Evolutionary conservation across 768 basidiomycete species (phyloP).

Genomic region (Naganishia kalamii): DNA sequence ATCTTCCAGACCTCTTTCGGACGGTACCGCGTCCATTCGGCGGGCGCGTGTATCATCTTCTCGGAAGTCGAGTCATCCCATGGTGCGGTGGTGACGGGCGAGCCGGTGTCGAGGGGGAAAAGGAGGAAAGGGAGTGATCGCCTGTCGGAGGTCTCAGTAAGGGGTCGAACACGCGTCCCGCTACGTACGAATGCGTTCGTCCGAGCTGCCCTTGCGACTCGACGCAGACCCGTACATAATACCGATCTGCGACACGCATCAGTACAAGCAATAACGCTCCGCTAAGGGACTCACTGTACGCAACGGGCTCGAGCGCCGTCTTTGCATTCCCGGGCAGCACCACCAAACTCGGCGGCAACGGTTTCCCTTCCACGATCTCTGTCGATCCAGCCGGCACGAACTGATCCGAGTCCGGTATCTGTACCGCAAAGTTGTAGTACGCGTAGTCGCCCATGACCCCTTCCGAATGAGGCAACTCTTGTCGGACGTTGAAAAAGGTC

Average conservation of each 20-base stretch:
- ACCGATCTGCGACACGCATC: neutral
- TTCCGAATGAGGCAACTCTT: neutral
- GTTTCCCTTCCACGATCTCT: neutral
- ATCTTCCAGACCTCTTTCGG: neutral
- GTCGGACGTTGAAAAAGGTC: neutral
- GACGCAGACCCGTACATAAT: neutral
- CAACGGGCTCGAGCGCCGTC: neutral
- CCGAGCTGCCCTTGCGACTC: neutral
- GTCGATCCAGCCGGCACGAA: neutral
- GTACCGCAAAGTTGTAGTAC: neutral
- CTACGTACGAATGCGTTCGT: neutral
- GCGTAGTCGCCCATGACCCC: neutral
- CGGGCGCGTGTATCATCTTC: neutral
- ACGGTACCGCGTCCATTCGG: neutral
- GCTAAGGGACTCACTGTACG: neutral
- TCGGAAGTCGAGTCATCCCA: neutral
- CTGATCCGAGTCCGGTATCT: neutral
- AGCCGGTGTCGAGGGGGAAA: neutral
- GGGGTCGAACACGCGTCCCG: neutral
- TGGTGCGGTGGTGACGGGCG: neutral
- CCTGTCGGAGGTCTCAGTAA: neutral
- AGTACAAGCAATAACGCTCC: neutral
- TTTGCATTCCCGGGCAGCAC: neutral
- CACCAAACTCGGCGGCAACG: conserved; percentile 10
- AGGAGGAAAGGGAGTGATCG: conserved; percentile 1